A percentile compares a stretch with the other conserved stretches of the same genome.
Evolutionary conservation across 352 stramenopile genomes (phyloP).

Genomic region (Pythium sukuiense): DNA sequence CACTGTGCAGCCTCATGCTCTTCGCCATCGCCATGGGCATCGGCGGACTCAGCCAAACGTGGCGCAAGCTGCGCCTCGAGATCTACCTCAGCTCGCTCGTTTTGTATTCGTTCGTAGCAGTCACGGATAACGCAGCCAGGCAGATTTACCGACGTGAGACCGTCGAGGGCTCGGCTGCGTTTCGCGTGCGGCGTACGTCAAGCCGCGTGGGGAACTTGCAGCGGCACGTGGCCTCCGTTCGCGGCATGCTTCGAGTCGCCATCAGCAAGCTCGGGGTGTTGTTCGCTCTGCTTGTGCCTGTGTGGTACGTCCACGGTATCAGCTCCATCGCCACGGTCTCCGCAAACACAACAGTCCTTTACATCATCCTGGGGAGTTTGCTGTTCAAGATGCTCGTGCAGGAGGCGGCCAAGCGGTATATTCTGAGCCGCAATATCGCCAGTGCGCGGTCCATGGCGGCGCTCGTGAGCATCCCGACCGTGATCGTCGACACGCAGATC

Average conservation of each 20-base stretch:
- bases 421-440: constrained; percentile 11
- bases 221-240: neutral
- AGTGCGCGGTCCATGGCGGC: constrained; percentile 19
- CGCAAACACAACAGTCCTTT: neutral
- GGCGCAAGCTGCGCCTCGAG: constrained; percentile 11
- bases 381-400: constrained; percentile 25
- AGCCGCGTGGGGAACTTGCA: neutral
- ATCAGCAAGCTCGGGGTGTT: neutral
- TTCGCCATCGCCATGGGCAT: neutral
- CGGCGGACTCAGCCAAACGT: neutral
- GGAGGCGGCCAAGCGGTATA: constrained; percentile 18
- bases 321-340: constrained; percentile 8
- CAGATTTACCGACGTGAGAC: constrained; percentile 15
- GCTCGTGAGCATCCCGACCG: constrained; percentile 29
- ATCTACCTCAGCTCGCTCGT: constrained; percentile 10
- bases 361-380: constrained; percentile 10
- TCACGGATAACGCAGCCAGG: constrained; percentile 1
- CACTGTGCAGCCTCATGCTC: neutral
- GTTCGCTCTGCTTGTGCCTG: constrained; percentile 3
- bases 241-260: neutral
- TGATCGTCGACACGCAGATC: constrained; percentile 40
- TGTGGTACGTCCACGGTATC: constrained; percentile 17
- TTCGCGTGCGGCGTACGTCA: neutral
- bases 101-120: constrained; percentile 4
- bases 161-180: neutral